Evolutionary conservation across 768 basidiomycete genomes (phyloP).

Genomic region (Hygrocybe coccinea): DNA sequence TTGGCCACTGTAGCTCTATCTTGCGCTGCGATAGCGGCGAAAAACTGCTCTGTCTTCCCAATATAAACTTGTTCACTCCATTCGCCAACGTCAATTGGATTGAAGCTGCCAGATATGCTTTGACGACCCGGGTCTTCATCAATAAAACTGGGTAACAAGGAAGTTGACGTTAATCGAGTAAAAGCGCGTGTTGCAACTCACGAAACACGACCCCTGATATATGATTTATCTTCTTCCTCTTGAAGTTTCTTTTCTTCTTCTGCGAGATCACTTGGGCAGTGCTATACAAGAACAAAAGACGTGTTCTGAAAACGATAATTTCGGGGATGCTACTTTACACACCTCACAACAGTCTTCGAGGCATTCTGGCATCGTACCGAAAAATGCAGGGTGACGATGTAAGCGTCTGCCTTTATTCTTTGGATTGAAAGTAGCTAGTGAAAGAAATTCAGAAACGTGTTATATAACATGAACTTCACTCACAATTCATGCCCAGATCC

Average conservation of each 20-base stretch:
- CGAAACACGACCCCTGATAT: constrained; percentile 51
- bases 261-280: constrained; percentile 51
- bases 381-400: constrained; percentile 62
- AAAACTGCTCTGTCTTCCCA: constrained; percentile 49
- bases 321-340: neutral
- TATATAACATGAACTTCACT: constrained; percentile 7
- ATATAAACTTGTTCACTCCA: constrained; percentile 62
- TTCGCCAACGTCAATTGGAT: constrained; percentile 62
- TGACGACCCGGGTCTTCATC: constrained; percentile 59
- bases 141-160: constrained; percentile 41
- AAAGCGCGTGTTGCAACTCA: constrained; percentile 24
- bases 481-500: constrained; percentile 60
- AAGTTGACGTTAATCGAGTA: neutral
- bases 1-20: constrained; percentile 38
- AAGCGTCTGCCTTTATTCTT: constrained; percentile 56
- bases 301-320: neutral
- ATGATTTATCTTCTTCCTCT: constrained; percentile 47
- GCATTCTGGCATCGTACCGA: constrained; percentile 53
- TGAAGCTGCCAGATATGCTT: constrained; percentile 57
- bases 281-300: constrained; percentile 26
- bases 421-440: constrained; percentile 53
- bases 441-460: neutral
- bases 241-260: constrained; percentile 52
- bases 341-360: constrained; percentile 63
- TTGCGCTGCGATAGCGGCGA: constrained; percentile 46